Evolutionary conservation across 495 filamentous ascomycete species (phyloP).

Genomic region (Lasiosphaeris hirsuta): DNA sequence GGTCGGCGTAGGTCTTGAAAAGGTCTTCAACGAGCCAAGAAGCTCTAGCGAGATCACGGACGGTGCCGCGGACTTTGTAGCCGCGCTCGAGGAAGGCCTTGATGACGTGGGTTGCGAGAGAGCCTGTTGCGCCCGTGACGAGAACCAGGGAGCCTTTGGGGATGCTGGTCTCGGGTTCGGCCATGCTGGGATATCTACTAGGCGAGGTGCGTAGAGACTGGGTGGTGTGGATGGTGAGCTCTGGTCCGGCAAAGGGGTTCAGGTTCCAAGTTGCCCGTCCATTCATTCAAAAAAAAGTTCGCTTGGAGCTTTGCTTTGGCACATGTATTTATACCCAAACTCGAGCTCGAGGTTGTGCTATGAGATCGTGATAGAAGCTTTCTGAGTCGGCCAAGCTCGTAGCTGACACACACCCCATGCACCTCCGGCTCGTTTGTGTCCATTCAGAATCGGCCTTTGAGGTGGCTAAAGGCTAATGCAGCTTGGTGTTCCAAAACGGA

Average conservation of each 20-base stretch:
- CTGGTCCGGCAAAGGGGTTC: too few species aligned
- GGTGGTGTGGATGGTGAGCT: too few species aligned
- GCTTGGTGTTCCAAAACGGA: neutral
- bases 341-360: neutral
- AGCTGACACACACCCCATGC: neutral
- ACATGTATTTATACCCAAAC: neutral
- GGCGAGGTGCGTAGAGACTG: too few species aligned
- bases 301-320: too few species aligned
- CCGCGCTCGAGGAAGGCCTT: constrained; percentile 45
- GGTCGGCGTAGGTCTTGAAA: constrained; percentile 42
- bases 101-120: constrained; percentile 49
- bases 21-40: constrained; percentile 37
- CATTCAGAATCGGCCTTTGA: neutral
- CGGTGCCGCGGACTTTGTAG: constrained; percentile 51
- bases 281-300: too few species aligned
- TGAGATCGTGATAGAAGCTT: neutral
- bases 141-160: constrained; percentile 31
- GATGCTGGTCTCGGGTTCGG: constrained; percentile 5
- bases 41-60: constrained; percentile 37
- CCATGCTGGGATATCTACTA: too few species aligned
- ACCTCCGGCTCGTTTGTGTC: neutral
- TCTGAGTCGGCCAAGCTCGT: neutral
- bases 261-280: too few species aligned
- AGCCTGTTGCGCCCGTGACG: constrained; percentile 55
- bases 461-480: neutral